These are phyloP conservation scores for Gloeophyllum trabeum DNA, from an alignment of 768 basidiomycete species.

Conservation along the genomic window DNA sequence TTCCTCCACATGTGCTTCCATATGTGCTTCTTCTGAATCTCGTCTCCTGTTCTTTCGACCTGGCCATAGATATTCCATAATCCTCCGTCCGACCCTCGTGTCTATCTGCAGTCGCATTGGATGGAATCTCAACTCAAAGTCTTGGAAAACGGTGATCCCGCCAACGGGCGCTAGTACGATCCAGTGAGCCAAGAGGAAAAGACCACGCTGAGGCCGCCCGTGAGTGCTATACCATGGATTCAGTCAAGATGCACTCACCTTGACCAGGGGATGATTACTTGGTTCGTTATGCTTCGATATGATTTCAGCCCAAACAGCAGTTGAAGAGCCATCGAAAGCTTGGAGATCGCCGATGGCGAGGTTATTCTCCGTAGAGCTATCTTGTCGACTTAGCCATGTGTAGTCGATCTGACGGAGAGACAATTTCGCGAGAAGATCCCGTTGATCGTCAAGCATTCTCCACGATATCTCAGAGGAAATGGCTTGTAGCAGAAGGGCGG, in stretches of 20 bases:
- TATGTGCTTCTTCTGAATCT: neutral
- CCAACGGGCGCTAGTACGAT: conserved; percentile 82
- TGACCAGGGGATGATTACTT: conserved; percentile 56
- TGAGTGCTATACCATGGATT: neutral
- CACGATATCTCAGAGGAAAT: conserved; percentile 84
- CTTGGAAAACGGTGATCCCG: conserved; percentile 83
- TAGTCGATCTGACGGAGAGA: conserved; percentile 72
- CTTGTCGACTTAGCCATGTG: conserved; percentile 77
- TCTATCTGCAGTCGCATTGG: conserved; percentile 85
- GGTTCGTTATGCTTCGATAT: conserved; percentile 68
- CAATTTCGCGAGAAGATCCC: conserved; percentile 73
- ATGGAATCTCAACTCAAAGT: conserved; percentile 72
- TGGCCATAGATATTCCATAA: conserved; percentile 87
- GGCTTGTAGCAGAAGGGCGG: conserved; percentile 71
- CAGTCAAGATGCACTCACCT: conserved; percentile 30
- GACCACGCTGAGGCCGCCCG: conserved; percentile 33
- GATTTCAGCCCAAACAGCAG: conserved; percentile 83
- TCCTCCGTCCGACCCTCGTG: conserved; percentile 63
- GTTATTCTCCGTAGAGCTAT: conserved; percentile 76
- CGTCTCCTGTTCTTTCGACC: conserved; percentile 32
- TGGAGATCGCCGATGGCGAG: conserved; percentile 66
- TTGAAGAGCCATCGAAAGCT: conserved; percentile 77
- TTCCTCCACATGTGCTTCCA: too few relatives aligned
- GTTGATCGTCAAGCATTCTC: conserved; percentile 73
- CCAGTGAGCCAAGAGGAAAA: conserved; percentile 77